phyloP scores from a whole-genome alignment of 176 grass and related monocot genomes.

The Oryza rufipogon region DNA sequence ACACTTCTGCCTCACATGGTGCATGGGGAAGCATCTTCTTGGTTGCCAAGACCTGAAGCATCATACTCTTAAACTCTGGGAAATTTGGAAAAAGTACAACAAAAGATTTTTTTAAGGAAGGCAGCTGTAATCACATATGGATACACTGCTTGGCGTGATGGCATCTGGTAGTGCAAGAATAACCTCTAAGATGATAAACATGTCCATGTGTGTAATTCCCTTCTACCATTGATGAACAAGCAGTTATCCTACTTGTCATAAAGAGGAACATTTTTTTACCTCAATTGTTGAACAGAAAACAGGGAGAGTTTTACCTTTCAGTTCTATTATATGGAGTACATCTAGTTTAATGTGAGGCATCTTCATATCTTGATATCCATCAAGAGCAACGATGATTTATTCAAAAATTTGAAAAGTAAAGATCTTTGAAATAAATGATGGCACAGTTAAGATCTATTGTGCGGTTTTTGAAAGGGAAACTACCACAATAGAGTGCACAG shows the following conservation, averaged over 20 bases:
- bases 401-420: constrained; percentile 7
- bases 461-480: constrained; percentile 24
- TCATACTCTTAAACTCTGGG: background rate
- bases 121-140: background rate
- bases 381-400: background rate
- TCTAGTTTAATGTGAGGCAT: background rate
- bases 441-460: constrained; percentile 21
- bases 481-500: constrained; percentile 97
- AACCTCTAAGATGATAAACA: background rate
- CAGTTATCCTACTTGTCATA: background rate
- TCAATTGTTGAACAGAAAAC: constrained; percentile 25
- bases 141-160: background rate
- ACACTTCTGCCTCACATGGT: background rate
- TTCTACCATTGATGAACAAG: background rate
- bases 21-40: background rate
- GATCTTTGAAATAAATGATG: background rate
- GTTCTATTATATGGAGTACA: background rate
- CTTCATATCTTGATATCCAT: background rate
- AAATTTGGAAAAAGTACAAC: background rate
- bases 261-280: background rate
- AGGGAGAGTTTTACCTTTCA: background rate
- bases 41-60: background rate
- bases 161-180: background rate
- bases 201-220: background rate
- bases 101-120: background rate